These are phyloP conservation scores for Yamadazyma sp. DNA, from an alignment of 805 yeast species.

Conservation along the genomic window DNA sequence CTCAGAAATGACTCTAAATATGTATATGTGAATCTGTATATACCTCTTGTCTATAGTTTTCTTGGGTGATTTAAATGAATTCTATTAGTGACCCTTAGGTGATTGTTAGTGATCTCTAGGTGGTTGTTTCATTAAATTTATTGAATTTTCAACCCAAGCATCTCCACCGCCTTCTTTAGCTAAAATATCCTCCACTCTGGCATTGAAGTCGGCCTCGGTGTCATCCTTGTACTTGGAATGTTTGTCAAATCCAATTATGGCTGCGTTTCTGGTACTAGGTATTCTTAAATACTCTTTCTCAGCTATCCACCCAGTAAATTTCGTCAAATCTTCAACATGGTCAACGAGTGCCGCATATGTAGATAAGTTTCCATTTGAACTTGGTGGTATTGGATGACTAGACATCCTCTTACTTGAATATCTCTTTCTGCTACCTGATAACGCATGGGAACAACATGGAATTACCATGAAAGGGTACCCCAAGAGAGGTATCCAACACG, in stretches of 20 bases:
- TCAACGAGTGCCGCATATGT: conserved; percentile 85
- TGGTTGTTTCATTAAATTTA: conserved; percentile 63
- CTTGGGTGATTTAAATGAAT: no score
- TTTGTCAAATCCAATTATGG: conserved; percentile 63
- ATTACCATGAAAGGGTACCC: conserved; percentile 87
- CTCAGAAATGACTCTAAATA: no score
- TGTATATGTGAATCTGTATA: no score
- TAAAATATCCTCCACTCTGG: conserved; percentile 55
- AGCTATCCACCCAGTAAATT: conserved; percentile 75
- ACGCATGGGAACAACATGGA: conserved; percentile 91
- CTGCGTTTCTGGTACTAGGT: conserved; percentile 93
- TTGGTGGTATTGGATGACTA: not conserved
- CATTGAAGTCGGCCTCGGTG: conserved; percentile 29
- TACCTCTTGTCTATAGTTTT: no score
- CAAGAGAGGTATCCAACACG: conserved; percentile 91
- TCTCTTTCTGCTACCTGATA: conserved; percentile 72
- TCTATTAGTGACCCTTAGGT: no score
- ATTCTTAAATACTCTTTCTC: conserved; percentile 86
- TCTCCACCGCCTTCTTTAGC: conserved; percentile 84
- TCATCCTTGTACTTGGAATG: conserved; percentile 22
- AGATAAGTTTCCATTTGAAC: conserved; percentile 31
- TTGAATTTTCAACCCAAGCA: conserved; percentile 82
- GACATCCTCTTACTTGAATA: conserved; percentile 44
- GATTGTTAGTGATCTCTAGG: conserved; percentile 64
- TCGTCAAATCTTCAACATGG: conserved; percentile 71